A percentile compares a stretch with the other conserved stretches of the same genome.
Evolutionary conservation across 2,329 filamentous ascomycete species (phyloP).

Genomic region (Cryphonectria parasitica): DNA sequence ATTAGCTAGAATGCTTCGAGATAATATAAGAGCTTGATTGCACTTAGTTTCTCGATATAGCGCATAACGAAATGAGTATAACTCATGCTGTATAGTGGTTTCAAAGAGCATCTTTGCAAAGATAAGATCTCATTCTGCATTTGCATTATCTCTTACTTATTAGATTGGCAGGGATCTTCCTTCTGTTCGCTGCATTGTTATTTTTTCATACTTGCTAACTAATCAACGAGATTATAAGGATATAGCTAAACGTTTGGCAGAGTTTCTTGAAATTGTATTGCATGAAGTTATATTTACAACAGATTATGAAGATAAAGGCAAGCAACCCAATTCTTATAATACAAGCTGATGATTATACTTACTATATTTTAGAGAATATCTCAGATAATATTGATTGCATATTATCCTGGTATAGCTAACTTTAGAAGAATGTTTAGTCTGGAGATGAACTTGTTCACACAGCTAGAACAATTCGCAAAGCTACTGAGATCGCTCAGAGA

Average conservation of each 20-base stretch:
- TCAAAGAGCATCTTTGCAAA: constrained; percentile 5
- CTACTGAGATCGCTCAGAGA: background rate
- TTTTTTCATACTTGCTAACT: background rate
- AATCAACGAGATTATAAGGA: background rate
- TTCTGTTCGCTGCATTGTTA: background rate
- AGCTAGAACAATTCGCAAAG: background rate
- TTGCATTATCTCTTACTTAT: background rate
- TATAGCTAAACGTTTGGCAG: background rate
- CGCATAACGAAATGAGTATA: constrained; percentile 4
- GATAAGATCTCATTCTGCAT: background rate
- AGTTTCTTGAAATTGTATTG: background rate
- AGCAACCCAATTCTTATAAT: background rate
- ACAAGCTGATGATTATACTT: background rate
- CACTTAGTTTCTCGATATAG: constrained; percentile 4
- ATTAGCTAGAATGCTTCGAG: background rate
- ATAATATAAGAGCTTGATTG: constrained; percentile 2
- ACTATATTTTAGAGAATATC: background rate
- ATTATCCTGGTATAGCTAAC: background rate
- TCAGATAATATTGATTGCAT: background rate
- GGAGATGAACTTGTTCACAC: background rate
- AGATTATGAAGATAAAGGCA: background rate
- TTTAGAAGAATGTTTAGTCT: background rate
- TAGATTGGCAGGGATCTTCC: background rate
- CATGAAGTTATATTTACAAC: constrained; percentile 2
- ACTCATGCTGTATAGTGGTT: background rate